These are phyloP conservation scores for Antitrichia curtipendula DNA, from an alignment of 225 moss, liverwort and hornwort genomes.

Conservation along the genomic window DNA sequence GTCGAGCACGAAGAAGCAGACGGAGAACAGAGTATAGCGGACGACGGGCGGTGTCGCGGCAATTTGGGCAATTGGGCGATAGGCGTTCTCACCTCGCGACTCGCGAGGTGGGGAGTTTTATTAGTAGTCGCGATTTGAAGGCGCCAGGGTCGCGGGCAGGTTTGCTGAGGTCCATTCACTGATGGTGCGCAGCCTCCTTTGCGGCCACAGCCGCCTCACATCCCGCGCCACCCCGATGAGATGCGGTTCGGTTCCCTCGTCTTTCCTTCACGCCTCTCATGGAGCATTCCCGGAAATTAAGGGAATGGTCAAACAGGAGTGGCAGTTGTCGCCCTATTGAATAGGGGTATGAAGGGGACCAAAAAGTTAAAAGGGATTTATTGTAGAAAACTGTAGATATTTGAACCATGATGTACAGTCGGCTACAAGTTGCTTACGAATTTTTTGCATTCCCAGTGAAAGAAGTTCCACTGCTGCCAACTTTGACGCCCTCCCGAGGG, in stretches of 20 bases:
- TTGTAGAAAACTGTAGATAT: no score
- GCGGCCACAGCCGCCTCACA: background rate
- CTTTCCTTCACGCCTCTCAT: background rate
- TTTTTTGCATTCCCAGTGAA: no score
- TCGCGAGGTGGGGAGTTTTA: no score
- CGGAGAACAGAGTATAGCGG: background rate
- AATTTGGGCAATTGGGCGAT: background rate
- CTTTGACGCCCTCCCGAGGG: no score
- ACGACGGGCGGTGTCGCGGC: background rate
- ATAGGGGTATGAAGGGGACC: no score
- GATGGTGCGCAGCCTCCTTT: background rate
- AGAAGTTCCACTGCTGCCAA: no score
- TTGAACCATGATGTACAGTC: no score
- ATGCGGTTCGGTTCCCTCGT: background rate
- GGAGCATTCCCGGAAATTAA: background rate
- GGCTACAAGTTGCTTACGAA: no score
- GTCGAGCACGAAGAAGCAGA: background rate
- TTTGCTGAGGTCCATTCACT: background rate
- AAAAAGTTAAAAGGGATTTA: no score
- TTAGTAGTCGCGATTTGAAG: background rate
- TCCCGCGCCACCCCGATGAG: background rate
- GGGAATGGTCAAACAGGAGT: no score
- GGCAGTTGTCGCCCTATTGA: accelerated
- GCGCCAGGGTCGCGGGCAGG: background rate
- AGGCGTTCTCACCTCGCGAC: background rate